These are phyloP conservation scores for Fermentozyma sake DNA, from an alignment of 1,139 yeast genomes.

Conservation along the genomic window DNA sequence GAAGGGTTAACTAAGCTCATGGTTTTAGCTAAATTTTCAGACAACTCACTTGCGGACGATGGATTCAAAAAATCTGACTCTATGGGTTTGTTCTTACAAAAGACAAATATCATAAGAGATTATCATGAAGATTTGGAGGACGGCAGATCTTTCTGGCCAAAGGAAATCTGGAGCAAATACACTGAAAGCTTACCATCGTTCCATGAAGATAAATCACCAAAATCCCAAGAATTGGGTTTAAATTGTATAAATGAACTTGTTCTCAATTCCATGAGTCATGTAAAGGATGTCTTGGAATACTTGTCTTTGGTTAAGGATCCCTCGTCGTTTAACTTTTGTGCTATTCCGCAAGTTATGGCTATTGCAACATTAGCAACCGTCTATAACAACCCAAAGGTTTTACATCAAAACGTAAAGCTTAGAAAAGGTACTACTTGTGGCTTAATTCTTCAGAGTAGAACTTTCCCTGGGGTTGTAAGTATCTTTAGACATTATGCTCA, in stretches of 20 bases:
- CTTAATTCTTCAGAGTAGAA: conserved; percentile 69
- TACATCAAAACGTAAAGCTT: conserved; percentile 74
- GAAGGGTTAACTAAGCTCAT: conserved; percentile 87
- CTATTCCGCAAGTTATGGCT: conserved; percentile 98
- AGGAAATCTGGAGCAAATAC: conserved; percentile 85
- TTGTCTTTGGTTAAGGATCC: conserved; percentile 76
- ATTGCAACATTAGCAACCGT: conserved; percentile 87
- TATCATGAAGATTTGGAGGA: conserved; percentile 89
- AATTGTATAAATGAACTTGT: conserved; percentile 81
- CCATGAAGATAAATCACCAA: conserved; percentile 34
- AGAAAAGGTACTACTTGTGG: conserved; percentile 88
- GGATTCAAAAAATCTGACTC: conserved; percentile 63
- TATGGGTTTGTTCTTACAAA: conserved; percentile 94
- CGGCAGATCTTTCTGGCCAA: conserved; percentile 95
- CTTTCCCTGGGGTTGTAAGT: conserved; percentile 69
- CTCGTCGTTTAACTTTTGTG: conserved; percentile 84
- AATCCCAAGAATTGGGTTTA: conserved; percentile 50
- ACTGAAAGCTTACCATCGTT: conserved; percentile 62
- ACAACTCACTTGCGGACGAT: conserved; percentile 44
- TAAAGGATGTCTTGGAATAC: conserved; percentile 70
- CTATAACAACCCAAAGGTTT: conserved; percentile 73
- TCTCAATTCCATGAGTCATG: conserved; percentile 74
- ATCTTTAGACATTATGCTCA: conserved; percentile 74
- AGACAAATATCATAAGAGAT: conserved; percentile 93
- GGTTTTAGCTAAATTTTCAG: conserved; percentile 63